Percentiles rank a stretch among this genome's conserved stretches.
These are phyloP conservation scores for Sarocladiaceae sp. DNA, from an alignment of 2,329 filamentous ascomycete species.

Conservation along the genomic window DNA sequence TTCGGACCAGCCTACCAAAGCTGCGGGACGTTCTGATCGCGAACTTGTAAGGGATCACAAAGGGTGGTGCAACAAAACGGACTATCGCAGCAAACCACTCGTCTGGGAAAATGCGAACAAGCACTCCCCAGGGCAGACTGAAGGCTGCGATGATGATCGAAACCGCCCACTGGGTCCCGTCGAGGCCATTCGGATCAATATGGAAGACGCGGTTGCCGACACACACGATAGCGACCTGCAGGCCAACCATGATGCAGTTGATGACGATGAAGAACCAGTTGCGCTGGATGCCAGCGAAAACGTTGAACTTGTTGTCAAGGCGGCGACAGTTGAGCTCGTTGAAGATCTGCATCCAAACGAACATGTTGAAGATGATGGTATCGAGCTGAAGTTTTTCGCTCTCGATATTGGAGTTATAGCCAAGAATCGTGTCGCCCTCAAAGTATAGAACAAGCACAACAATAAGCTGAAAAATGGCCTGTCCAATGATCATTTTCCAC, in stretches of 20 bases:
- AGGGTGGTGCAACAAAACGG: constrained; percentile 21
- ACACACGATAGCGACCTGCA: constrained; percentile 50
- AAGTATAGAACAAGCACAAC: constrained; percentile 57
- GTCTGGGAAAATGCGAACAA: constrained; percentile 45
- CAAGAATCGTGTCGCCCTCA: constrained; percentile 48
- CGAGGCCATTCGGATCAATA: constrained; percentile 30
- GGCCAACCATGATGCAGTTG: constrained; percentile 49
- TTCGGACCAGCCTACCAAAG: constrained; percentile 9
- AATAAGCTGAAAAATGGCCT: constrained; percentile 54
- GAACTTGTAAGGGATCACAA: constrained; percentile 21
- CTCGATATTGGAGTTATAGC: constrained; percentile 34
- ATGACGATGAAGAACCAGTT: constrained; percentile 53
- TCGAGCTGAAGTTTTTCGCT: constrained; percentile 41
- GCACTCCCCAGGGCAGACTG: constrained; percentile 42
- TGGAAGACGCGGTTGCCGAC: constrained; percentile 48
- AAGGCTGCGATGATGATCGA: constrained; percentile 40
- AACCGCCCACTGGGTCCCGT: constrained; percentile 48
- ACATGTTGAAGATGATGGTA: constrained; percentile 63
- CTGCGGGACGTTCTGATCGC: constrained; percentile 15
- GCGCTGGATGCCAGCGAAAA: constrained; percentile 48
- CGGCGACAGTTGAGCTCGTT: constrained; percentile 62
- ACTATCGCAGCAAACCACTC: constrained; percentile 26
- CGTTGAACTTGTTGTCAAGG: constrained; percentile 55
- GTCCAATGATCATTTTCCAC: constrained; percentile 62
- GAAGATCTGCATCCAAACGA: constrained; percentile 69